Evolutionary conservation across 352 stramenopile species (phyloP).

Genomic region (Aphanomyces stellatus): DNA sequence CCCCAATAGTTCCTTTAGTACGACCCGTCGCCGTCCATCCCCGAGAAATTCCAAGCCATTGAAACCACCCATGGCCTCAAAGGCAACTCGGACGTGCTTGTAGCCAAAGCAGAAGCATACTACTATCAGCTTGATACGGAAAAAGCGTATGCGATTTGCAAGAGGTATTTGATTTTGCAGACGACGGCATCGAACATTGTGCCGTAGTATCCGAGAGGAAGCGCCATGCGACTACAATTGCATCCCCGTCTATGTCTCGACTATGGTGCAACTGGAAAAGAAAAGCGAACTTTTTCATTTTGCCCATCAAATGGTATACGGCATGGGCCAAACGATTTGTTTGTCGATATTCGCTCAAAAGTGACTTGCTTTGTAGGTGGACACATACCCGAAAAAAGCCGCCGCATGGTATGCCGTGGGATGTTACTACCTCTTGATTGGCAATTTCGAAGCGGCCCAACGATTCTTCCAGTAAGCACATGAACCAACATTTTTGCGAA

Average conservation of each 20-base stretch:
- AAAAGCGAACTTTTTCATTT: constrained; percentile 94
- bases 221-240: constrained; percentile 80
- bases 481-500: background rate
- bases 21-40: constrained; percentile 35
- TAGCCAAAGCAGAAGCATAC: constrained; percentile 67
- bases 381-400: constrained; percentile 90
- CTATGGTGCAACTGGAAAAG: constrained; percentile 85
- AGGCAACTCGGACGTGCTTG: constrained; percentile 60
- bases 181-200: background rate
- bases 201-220: constrained; percentile 35
- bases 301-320: constrained; percentile 91
- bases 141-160: constrained; percentile 63
- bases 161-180: constrained; percentile 35
- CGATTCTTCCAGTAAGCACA: constrained; percentile 89
- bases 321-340: no score
- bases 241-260: constrained; percentile 81
- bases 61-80: constrained; percentile 46
- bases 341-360: constrained; percentile 92
- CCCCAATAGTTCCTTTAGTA: constrained; percentile 34
- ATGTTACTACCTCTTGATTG: constrained; percentile 93
- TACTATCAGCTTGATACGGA: constrained; percentile 85
- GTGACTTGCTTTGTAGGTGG: constrained; percentile 73
- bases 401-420: constrained; percentile 94
- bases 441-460: constrained; percentile 92
- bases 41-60: constrained; percentile 52